Evolutionary conservation across 805 yeast species (phyloP), one percentile per base, ranked within the genome.

Genomic region (Candida jianshihensis): DNA sequence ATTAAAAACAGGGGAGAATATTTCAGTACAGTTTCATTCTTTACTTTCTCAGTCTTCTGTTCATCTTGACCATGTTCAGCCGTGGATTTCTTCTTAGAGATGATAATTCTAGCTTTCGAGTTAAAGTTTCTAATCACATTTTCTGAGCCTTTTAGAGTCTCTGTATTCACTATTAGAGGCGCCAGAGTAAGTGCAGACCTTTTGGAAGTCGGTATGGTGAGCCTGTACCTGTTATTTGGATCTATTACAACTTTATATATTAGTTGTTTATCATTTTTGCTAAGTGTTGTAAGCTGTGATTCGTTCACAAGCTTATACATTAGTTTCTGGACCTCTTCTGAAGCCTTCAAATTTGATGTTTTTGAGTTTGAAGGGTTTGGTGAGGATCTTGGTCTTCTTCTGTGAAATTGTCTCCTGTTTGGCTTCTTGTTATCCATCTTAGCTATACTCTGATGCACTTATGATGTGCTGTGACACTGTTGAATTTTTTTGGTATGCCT

Each of bases 91-190:
- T n/a, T n/a, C n/a, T n/a, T n/a, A n/a, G n/a, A n/a, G n/a, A 11
- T 22, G 17, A 15, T 41, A 8, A 36, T 12, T 31, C 40, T 41
- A 2, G 33, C 39, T 29, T 45, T 49, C 26, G 18, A 17, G 35
- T 53, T 53, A 35, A 53, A 53, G 40, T 53, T 53, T 35, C 36
- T 49, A 10, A 53, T 38, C 4, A 48, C 48, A 29, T 47, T 28
- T 4, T 11, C 22, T 15, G 14, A 19, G n/a, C 13, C 17, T 10
- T 21, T 18, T 11, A 29, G 14, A 15, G 28, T 21, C 24, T 21
- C 21, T 10, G 21, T 13, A 16, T 25, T 32, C 21, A 25, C 8
- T 17, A 29, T 29, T 9, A 29, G 22, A 4, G 31, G 7, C 13
- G 31, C 18, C 16, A 29, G n/a, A 5, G 21, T 11, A 13, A 19